These are phyloP conservation scores for Lasiodiplodia gonubiensis DNA, from an alignment of 2,329 filamentous ascomycete species.

Conservation along the genomic window DNA sequence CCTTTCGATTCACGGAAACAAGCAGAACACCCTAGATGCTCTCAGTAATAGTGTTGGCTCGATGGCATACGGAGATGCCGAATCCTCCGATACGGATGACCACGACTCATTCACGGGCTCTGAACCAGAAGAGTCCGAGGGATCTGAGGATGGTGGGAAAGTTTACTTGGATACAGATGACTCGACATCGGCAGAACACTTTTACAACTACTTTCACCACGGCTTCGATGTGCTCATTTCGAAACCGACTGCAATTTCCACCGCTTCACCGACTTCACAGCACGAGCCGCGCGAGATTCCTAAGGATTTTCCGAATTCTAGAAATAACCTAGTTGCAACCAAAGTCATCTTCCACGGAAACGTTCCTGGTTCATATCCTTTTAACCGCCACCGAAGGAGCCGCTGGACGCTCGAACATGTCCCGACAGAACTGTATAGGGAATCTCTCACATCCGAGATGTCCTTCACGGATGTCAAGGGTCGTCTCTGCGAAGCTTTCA, in stretches of 20 bases:
- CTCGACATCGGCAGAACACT: constrained; percentile 70
- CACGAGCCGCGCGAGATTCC: constrained; percentile 31
- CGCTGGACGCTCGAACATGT: constrained; percentile 76
- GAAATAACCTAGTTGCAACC: constrained; percentile 77
- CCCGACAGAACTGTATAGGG: constrained; percentile 47
- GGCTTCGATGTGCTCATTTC: constrained; percentile 95
- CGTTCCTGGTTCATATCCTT: constrained; percentile 92
- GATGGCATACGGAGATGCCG: constrained; percentile 37
- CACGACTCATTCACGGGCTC: constrained; percentile 45
- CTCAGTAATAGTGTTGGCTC: constrained; percentile 19
- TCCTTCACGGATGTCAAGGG: constrained; percentile 75
- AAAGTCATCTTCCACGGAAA: constrained; percentile 96
- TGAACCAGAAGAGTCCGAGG: constrained; percentile 62
- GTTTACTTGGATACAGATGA: constrained; percentile 38
- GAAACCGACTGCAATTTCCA: constrained; percentile 61
- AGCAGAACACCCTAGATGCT: constrained; percentile 49
- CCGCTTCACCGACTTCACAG: constrained; percentile 69
- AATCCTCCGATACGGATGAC: constrained; percentile 37
- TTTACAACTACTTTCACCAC: constrained; percentile 97
- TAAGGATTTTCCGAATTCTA: constrained; percentile 31
- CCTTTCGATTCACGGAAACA: constrained; percentile 73
- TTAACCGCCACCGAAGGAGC: constrained; percentile 90
- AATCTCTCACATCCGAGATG: constrained; percentile 74
- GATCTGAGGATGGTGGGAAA: constrained; percentile 35
- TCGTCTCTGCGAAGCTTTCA: constrained; percentile 72